Evolutionary conservation across 2,329 filamentous ascomycete species (phyloP), one percentile per base, ranked within the genome.

Genomic region (Scorias spongiosa): DNA sequence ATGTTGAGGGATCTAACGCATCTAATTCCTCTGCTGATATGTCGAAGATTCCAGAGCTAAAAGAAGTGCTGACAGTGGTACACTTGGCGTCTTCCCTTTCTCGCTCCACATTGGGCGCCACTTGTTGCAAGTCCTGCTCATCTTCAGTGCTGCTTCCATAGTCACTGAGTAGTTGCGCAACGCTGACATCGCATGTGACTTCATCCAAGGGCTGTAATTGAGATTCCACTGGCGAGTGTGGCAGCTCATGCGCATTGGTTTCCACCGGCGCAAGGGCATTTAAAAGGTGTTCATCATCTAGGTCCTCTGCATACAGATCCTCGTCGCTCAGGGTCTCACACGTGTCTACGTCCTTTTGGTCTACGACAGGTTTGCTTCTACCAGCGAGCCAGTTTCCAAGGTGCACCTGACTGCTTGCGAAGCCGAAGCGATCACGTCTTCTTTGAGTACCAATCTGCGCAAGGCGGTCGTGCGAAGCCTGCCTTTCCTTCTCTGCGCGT

Each of bases 11-110:
- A 15, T 55, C 54, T n/a, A 60, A 47, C 36, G 60, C 55, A 29
- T 66, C 62, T 10, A 68, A 48, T 39, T 69, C 65, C 11, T 66
- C 63, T 5, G 58, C 49, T 0, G 61, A 62, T 39, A 67, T 58
- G 40, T 66, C 60, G 15, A 67, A 56, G 40, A 65, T 61, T 44
- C 59, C 57, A 2, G 60, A 59, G 34, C 50, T 61, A 15, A 65
- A 67, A 2, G 66, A 59, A 5, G 52, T 56, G 12, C 56, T 41
- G 18, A 42, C 29, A n/a, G 42, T 41, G 18, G 40, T 29, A 12
- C 39, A 20, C 30, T 30, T 20, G 7, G 26, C 26, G 14, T 44
- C 39, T 28, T 40, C 34, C 20, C 7, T 3, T 26, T 26, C 20
- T 26, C 7, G 20, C 20, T 26, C 20, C 20, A 7, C 20, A 26